These are phyloP conservation scores for Salix suchowensis DNA, from an alignment of 345 rosid genomes.

Conservation along the genomic window DNA sequence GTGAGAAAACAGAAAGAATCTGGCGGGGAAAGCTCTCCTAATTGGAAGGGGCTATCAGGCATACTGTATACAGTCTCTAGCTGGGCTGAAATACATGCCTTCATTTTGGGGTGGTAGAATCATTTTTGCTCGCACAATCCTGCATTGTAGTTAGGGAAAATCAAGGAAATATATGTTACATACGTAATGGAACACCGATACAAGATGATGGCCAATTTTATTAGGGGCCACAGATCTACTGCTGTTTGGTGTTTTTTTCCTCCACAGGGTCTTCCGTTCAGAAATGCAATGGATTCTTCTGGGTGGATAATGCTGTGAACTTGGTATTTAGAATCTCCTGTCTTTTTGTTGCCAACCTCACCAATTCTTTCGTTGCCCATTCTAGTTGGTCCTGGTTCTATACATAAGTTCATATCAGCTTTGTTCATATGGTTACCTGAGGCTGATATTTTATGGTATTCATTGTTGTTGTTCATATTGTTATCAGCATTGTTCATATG, in stretches of 20 bases:
- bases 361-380: background rate
- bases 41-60: slow-evolving; percentile 73
- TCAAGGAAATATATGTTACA: slow-evolving; percentile 27
- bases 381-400: background rate
- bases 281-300: slow-evolving; percentile 1
- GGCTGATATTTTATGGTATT: slow-evolving; percentile 10
- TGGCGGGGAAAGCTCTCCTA: slow-evolving; percentile 37
- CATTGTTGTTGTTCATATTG: slow-evolving; percentile 5
- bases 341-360: background rate
- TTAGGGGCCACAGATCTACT: slow-evolving; percentile 34
- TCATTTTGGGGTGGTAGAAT: slow-evolving; percentile 75
- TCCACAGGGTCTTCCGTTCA: slow-evolving; percentile 26
- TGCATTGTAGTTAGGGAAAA: slow-evolving; percentile 35
- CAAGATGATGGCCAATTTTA: slow-evolving; percentile 46
- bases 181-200: slow-evolving; percentile 27
- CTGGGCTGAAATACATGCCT: slow-evolving; percentile 94
- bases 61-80: slow-evolving; percentile 73
- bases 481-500: background rate
- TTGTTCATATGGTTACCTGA: slow-evolving; percentile 8
- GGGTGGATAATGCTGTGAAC: slow-evolving; percentile 12
- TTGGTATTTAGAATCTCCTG: slow-evolving; percentile 2
- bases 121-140: background rate
- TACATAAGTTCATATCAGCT: background rate
- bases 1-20: slow-evolving; percentile 67
- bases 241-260: background rate